Evolutionary conservation across 2,329 filamentous ascomycete genomes (phyloP).

Genomic region (Pseudocercospora crystallina): DNA sequence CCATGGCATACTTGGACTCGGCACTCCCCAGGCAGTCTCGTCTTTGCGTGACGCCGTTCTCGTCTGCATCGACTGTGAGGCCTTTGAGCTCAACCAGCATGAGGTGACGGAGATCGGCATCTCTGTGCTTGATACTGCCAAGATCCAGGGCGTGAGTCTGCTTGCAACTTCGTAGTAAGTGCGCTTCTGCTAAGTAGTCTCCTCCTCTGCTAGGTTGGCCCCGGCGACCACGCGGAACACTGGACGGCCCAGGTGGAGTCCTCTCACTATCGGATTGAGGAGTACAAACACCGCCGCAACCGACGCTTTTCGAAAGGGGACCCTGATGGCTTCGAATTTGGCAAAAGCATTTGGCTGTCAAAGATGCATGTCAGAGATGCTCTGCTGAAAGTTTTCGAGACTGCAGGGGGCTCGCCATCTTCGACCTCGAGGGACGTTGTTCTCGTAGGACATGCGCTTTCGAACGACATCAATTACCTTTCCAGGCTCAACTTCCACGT

Average conservation of each 20-base stretch:
- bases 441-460: constrained; percentile 78
- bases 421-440: constrained; percentile 54
- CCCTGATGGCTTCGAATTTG: constrained; percentile 73
- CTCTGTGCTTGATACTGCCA: constrained; percentile 70
- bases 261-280: constrained; percentile 71
- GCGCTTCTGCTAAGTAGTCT: background rate
- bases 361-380: constrained; percentile 36
- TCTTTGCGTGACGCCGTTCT: constrained; percentile 57
- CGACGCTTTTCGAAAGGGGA: constrained; percentile 67
- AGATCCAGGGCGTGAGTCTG: constrained; percentile 27
- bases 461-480: constrained; percentile 68
- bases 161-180: background rate
- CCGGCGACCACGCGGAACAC: background rate
- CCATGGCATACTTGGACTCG: constrained; percentile 10
- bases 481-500: constrained; percentile 62
- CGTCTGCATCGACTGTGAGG: constrained; percentile 78
- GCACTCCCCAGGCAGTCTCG: constrained; percentile 9
- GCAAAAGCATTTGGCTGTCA: constrained; percentile 48
- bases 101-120: constrained; percentile 84
- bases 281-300: constrained; percentile 68
- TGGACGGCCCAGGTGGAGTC: constrained; percentile 15
- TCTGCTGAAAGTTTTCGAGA: constrained; percentile 57
- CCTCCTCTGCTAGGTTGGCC: too few relatives aligned
- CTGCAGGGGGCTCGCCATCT: constrained; percentile 36
- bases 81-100: constrained; percentile 66